Base-by-base conservation (phyloP, 306 rosid species). In the Gastrolobium bilobum region DNA sequence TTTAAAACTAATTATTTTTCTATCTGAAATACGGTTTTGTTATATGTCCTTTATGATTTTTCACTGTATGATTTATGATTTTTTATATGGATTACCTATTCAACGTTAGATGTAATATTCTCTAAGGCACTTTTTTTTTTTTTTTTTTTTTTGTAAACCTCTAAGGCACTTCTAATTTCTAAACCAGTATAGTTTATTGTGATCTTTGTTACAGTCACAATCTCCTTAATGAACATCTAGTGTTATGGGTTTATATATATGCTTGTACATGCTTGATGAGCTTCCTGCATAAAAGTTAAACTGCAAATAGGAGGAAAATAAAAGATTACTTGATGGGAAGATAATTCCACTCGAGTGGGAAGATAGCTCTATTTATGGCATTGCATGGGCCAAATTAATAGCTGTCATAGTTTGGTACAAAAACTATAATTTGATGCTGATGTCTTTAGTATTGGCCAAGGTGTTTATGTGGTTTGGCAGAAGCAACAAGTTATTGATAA, bases 1-100 rank as follows among this genome's bases (percentile, higher is more conserved):
- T 52, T 67, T 59, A 8, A 59, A 79, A 76, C 40, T 63, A 30
- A 52, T 46, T 78, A 13, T 71, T 75, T 83, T 66, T n/a, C 29
- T 67, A 42, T 68, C 64, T 76, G 75, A 75, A n/a, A 11, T 59
- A 11, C 43, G 63, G 42, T 57, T 30, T 65, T 60, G 15, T 34
- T 61, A 29, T 29, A 51, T 72, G 79, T 29, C 14, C 53, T 79
- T 52, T 68, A 51, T 72, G 57, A 15, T 38, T 33, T 66, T 73
- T 62, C 63, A 15, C 40, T 26, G 29, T 71, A 44, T 51, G 62
- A 60, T 37, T 63, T 43, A 35, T 50, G 53, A 29, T 38, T 68
- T 68, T n/a, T 30, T 73, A 35, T 34, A 33, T 68, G 58, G 51
- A 44, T 50, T 46, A 46, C 40, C 56, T 10, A 10, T 71, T 33